phyloP scores from a whole-genome alignment of 2,329 filamentous ascomycete species.

The Dactylella cylindrospora region DNA sequence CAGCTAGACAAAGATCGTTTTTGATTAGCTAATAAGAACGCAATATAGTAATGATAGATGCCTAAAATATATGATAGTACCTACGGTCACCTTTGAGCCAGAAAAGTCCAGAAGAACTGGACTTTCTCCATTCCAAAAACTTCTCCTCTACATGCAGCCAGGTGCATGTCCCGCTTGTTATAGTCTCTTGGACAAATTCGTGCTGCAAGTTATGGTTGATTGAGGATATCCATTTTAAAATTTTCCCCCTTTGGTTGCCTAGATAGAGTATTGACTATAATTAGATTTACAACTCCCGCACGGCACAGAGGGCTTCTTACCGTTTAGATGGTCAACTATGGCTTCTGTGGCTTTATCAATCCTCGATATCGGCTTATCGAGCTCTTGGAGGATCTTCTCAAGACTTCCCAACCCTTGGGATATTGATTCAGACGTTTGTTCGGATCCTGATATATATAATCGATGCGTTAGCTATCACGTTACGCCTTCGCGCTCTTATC shows the following conservation, averaged over 20 bases:
- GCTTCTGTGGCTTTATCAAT: conserved; percentile 37
- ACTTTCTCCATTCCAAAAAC: conserved; percentile 44
- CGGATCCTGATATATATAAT: background rate
- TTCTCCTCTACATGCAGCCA: conserved; percentile 45
- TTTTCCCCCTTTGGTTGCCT: conserved; percentile 31
- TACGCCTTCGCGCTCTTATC: no score
- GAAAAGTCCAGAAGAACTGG: conserved; percentile 45
- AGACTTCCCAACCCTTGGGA: conserved; percentile 16
- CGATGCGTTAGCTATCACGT: no score
- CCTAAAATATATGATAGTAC: background rate
- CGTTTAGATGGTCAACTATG: conserved; percentile 25
- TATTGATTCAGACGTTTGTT: background rate
- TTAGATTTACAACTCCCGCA: no score
- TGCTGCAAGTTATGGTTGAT: conserved; percentile 46
- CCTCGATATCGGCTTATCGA: conserved; percentile 43
- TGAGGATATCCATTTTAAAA: conserved; percentile 49
- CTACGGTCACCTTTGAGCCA: conserved; percentile 48
- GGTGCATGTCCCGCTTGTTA: conserved; percentile 41
- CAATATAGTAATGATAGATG: conserved; percentile 42
- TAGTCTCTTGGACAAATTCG: conserved; percentile 20
- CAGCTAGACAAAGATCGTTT: conserved; percentile 37
- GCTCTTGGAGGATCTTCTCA: conserved; percentile 33
- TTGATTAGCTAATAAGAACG: conserved; percentile 49
- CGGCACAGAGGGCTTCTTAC: conserved; percentile 20
- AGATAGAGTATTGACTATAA: no score